Percentiles rank a stretch among this genome's conserved stretches.
Conservation (phyloP, 768 basidiomycete genomes). For the Daedaleopsis nitida region DNA sequence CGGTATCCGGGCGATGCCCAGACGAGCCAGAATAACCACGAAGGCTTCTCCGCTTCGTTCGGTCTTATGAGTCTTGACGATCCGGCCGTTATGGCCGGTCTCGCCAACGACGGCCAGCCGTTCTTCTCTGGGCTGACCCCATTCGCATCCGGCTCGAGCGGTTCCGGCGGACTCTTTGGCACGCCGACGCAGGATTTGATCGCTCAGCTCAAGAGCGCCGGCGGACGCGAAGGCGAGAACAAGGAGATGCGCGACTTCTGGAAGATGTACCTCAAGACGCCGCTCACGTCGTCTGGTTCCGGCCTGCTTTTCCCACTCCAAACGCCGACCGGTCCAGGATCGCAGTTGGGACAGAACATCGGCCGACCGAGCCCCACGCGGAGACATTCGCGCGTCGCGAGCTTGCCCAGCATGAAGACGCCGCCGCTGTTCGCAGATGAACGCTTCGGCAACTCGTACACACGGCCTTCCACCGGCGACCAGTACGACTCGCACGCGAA, state of each 20-base stretch:
- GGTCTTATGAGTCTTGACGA: constrained; percentile 80
- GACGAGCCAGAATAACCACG: constrained; percentile 30
- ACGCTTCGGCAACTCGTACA: constrained; percentile 3
- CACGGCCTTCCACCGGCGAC: background rate
- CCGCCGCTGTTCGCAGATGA: constrained; percentile 44
- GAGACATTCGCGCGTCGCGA: constrained; percentile 59
- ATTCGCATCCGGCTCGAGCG: constrained; percentile 8
- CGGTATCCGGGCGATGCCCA: constrained; percentile 18
- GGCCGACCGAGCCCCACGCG: constrained; percentile 29
- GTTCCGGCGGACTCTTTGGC: constrained; percentile 36
- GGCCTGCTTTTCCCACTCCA: constrained; percentile 22
- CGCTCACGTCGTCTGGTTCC: constrained; percentile 38
- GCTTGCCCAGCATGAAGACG: constrained; percentile 70
- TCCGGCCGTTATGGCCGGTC: constrained; percentile 63
- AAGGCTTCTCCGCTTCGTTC: constrained; percentile 51
- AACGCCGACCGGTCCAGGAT: constrained; percentile 23
- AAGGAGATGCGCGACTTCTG: constrained; percentile 68
- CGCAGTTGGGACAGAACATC: constrained; percentile 17
- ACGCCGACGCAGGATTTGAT: constrained; percentile 34
- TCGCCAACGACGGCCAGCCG: constrained; percentile 57
- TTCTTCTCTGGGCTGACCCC: constrained; percentile 50
- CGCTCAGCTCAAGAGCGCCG: constrained; percentile 27
- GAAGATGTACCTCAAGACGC: constrained; percentile 75
- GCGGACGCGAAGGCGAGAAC: constrained; percentile 26
- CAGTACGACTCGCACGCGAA: constrained; percentile 15